phyloP scores from a whole-genome alignment of 371 early-diverging fungal species.

The Mortierella sp. region DNA sequence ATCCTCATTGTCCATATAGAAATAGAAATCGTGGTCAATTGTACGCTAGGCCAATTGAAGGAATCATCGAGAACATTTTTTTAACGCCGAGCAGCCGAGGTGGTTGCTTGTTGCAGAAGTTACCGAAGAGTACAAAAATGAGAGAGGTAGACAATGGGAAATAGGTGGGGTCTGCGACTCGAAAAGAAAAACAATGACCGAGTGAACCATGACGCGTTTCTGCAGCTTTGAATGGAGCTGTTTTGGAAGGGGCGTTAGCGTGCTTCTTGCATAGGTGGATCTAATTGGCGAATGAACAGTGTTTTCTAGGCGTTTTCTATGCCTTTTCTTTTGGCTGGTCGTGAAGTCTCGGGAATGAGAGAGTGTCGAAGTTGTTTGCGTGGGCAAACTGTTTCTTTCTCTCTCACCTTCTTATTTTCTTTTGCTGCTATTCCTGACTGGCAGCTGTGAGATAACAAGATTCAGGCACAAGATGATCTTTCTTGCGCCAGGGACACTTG shows the following conservation, averaged over 20 bases:
- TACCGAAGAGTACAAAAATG: background rate
- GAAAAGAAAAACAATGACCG: background rate
- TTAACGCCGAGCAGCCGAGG: background rate
- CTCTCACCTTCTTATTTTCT: too few species aligned
- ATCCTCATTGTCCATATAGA: too few species aligned
- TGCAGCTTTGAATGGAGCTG: background rate
- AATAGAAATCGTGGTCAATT: background rate
- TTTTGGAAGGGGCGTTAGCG: background rate
- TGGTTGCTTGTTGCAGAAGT: background rate
- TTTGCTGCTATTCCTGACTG: too few species aligned
- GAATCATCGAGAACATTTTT: conserved; percentile 1
- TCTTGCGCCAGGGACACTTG: too few species aligned
- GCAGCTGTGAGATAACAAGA: too few species aligned
- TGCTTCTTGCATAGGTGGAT: background rate
- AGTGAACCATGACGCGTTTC: background rate
- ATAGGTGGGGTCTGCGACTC: too few species aligned
- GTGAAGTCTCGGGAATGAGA: too few species aligned
- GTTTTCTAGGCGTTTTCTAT: background rate
- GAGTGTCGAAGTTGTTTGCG: too few species aligned
- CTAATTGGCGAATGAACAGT: background rate
- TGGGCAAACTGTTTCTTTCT: too few species aligned
- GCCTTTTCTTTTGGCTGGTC: too few species aligned
- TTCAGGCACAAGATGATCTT: too few species aligned
- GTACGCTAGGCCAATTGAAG: background rate
- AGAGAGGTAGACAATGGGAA: background rate